Conservation (phyloP, 2,329 filamentous ascomycete species). For the Alternaria solani region DNA sequence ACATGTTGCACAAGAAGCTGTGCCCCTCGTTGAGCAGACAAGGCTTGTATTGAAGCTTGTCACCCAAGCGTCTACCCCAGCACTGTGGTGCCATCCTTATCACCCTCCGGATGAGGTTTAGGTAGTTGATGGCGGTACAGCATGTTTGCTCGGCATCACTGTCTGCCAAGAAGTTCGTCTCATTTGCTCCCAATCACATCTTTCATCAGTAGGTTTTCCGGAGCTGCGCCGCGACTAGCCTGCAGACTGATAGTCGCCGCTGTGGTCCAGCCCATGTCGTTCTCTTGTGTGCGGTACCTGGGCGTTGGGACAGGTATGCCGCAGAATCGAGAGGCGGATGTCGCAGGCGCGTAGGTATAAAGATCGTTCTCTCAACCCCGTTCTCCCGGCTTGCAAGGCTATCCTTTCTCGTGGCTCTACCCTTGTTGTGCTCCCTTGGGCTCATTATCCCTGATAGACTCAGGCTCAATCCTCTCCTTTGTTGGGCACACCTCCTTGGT, state of each 20-base stretch:
- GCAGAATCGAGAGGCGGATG: slow-evolving; percentile 23
- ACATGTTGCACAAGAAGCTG: slow-evolving; percentile 2
- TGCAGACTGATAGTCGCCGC: slow-evolving; percentile 17
- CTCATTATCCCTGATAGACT: slow-evolving; percentile 11
- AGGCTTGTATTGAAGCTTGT: slow-evolving; percentile 23
- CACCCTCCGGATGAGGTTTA: slow-evolving; percentile 27
- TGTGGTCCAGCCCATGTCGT: slow-evolving; percentile 12
- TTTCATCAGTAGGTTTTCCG: slow-evolving; percentile 27
- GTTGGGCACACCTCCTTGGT: not conserved
- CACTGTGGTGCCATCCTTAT: slow-evolving; percentile 32
- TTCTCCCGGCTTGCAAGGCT: slow-evolving; percentile 17
- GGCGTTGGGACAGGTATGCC: slow-evolving; percentile 7
- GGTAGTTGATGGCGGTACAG: slow-evolving; percentile 25
- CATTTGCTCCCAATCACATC: slow-evolving; percentile 29
- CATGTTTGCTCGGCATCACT: slow-evolving; percentile 23
- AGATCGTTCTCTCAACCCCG: slow-evolving; percentile 32
- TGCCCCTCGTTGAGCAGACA: slow-evolving; percentile 31
- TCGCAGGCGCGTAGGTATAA: slow-evolving; percentile 33
- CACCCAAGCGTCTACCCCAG: slow-evolving; percentile 16
- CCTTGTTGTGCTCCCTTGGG: slow-evolving; percentile 19
- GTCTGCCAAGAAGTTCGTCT: slow-evolving; percentile 20
- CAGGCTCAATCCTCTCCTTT: slow-evolving; percentile 1
- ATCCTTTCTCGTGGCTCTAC: slow-evolving; percentile 28
- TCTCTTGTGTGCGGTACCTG: not conserved
- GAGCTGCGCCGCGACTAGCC: slow-evolving; percentile 27